Evolutionary conservation across 164 flowering plant species (phyloP).

Genomic region (Chimonanthus praecox): DNA sequence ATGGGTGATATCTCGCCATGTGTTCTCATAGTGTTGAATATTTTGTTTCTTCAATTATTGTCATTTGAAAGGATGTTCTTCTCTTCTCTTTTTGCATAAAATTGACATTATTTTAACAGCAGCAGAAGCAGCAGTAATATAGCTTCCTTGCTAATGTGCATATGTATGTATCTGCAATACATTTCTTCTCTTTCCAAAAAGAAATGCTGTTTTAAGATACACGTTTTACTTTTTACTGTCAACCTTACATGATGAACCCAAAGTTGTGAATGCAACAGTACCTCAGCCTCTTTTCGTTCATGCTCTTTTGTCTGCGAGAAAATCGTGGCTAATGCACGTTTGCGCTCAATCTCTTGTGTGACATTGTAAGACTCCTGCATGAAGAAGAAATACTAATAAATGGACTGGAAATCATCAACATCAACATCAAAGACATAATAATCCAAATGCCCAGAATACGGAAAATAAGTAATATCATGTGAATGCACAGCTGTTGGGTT

Average conservation of each 20-base stretch:
- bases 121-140: not conserved
- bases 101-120: not conserved
- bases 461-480: too few species aligned
- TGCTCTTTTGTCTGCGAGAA: conserved; percentile 88
- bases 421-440: not conserved
- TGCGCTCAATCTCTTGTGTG: conserved; percentile 79
- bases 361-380: conserved; percentile 73
- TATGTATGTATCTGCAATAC: too few species aligned
- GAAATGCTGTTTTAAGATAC: not conserved
- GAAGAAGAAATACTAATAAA: conserved; percentile 2
- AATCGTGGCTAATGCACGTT: conserved; percentile 81
- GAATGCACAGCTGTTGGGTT: too few species aligned
- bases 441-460: not conserved
- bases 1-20: too few species aligned
- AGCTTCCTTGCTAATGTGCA: too few species aligned
- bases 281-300: conserved; percentile 91
- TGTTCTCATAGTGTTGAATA: too few species aligned
- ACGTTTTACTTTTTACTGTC: not conserved
- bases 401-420: not conserved
- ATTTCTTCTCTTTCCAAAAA: too few species aligned
- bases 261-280: conserved; percentile 10
- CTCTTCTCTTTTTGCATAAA: too few species aligned
- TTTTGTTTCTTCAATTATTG: too few species aligned
- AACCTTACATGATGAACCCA: not conserved
- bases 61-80: too few species aligned